Percentiles rank a stretch among this genome's conserved stretches.
These are phyloP conservation scores for Aspergillus brunneoviolaceus DNA, from an alignment of 2,329 filamentous ascomycete species.

Conservation along the genomic window DNA sequence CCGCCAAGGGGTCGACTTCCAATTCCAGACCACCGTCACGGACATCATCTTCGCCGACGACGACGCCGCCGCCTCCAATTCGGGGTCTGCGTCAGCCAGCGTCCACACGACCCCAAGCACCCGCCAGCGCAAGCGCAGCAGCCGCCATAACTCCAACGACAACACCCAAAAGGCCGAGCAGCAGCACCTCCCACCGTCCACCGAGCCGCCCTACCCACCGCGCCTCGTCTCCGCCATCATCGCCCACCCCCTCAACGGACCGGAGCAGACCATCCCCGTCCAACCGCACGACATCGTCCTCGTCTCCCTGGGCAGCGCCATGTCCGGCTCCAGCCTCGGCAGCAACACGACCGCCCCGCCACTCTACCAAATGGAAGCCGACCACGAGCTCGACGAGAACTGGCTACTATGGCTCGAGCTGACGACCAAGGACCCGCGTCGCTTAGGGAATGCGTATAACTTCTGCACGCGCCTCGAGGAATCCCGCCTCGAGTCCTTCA, in stretches of 20 bases:
- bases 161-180: neutral
- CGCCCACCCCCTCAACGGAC: conserved; percentile 18
- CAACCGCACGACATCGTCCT: conserved; percentile 39
- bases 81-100: neutral
- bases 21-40: conserved; percentile 24
- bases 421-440: conserved; percentile 31
- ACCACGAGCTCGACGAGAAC: conserved; percentile 37
- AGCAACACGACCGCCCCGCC: conserved; percentile 32
- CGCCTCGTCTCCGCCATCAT: conserved; percentile 28
- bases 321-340: conserved; percentile 36
- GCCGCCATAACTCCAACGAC: neutral
- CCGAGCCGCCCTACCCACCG: neutral
- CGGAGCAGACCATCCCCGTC: conserved; percentile 23
- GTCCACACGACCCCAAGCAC: no score
- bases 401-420: conserved; percentile 47
- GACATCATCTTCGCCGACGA: conserved; percentile 24
- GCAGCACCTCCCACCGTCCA: no score
- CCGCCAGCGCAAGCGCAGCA: neutral
- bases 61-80: neutral
- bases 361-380: conserved; percentile 23
- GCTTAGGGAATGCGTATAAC: conserved; percentile 43
- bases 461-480: conserved; percentile 41
- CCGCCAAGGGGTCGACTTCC: conserved; percentile 28
- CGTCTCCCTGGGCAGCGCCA: conserved; percentile 42
- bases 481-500: conserved; percentile 44